Evolutionary conservation across 2,329 filamentous ascomycete genomes (phyloP).

Genomic region (Pseudopyrenochaeta lycopersici): DNA sequence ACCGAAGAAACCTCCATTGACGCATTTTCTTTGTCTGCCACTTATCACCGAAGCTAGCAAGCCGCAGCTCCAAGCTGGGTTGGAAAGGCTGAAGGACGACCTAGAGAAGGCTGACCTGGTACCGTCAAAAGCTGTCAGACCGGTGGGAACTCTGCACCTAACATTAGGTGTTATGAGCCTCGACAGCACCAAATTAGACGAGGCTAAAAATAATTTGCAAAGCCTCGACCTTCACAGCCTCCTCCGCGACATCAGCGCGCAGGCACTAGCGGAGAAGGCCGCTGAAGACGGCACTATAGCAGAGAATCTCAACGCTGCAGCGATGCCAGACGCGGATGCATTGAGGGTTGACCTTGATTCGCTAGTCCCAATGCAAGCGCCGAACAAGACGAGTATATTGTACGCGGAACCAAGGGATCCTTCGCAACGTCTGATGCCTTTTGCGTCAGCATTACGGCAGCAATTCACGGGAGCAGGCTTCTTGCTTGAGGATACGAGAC

Average conservation of each 20-base stretch:
- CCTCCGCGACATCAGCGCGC: conserved; percentile 27
- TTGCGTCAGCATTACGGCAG: conserved; percentile 66
- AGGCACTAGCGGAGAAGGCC: conserved; percentile 17
- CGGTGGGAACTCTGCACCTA: conserved; percentile 81
- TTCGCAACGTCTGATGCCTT: conserved; percentile 60
- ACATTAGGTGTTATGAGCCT: conserved; percentile 89
- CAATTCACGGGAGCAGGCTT: conserved; percentile 66
- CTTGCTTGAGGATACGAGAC: conserved; percentile 66
- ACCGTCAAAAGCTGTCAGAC: conserved; percentile 74
- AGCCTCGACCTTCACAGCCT: conserved; percentile 53
- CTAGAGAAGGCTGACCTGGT: conserved; percentile 57
- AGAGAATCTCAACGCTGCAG: conserved; percentile 39
- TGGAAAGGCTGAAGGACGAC: conserved; percentile 67
- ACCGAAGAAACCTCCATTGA: conserved; percentile 60
- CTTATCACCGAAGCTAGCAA: conserved; percentile 70
- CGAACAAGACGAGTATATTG: conserved; percentile 68
- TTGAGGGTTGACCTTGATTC: conserved; percentile 57
- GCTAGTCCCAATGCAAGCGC: conserved; percentile 68
- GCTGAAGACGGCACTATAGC: conserved; percentile 32
- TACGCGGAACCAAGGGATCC: conserved; percentile 70
- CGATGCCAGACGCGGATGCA: conserved; percentile 27
- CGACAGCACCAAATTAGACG: conserved; percentile 57
- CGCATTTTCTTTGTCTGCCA: conserved; percentile 81
- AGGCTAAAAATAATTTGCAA: conserved; percentile 53
- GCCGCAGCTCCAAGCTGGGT: conserved; percentile 69